phyloP scores from a whole-genome alignment of 495 filamentous ascomycete genomes.

The Tuber brumale region DNA sequence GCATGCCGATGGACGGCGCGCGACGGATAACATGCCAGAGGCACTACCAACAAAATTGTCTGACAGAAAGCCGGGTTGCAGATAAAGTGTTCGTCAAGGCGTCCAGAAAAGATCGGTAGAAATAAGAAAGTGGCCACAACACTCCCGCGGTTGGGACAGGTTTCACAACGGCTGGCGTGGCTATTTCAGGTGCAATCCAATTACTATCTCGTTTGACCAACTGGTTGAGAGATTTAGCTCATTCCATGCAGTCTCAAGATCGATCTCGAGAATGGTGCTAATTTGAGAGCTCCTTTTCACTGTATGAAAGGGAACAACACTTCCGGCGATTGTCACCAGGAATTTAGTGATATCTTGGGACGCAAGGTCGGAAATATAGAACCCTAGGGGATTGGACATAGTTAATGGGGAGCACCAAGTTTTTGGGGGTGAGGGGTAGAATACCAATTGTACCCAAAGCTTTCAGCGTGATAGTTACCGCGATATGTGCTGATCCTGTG shows the following conservation, averaged over 20 bases:
- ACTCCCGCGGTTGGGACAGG: not conserved
- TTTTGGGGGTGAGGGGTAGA: conserved; percentile 28
- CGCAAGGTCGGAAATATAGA: conserved; percentile 64
- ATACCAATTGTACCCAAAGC: conserved; percentile 72
- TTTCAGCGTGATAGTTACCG: conserved; percentile 66
- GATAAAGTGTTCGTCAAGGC: not conserved
- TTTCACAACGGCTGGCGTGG: not conserved
- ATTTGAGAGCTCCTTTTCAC: conserved; percentile 55
- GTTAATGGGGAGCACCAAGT: conserved; percentile 8
- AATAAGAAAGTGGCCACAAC: not conserved
- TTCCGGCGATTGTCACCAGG: conserved; percentile 68
- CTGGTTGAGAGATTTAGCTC: conserved; percentile 62
- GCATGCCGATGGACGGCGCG: not conserved
- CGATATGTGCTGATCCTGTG: conserved; percentile 52
- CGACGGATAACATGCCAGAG: not conserved
- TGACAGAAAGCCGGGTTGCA: not conserved
- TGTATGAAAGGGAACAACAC: conserved; percentile 59
- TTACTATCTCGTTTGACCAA: conserved; percentile 76
- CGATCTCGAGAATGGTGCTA: conserved; percentile 62
- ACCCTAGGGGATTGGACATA: conserved; percentile 44
- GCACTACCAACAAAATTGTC: not conserved
- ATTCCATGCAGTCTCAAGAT: conserved; percentile 72
- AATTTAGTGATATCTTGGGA: conserved; percentile 57
- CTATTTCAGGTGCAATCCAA: conserved; percentile 51
- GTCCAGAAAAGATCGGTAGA: not conserved